Percentiles rank a stretch among this genome's conserved stretches.
Conservation (phyloP, 495 filamentous ascomycete genomes). For the Penicillium angulare region DNA sequence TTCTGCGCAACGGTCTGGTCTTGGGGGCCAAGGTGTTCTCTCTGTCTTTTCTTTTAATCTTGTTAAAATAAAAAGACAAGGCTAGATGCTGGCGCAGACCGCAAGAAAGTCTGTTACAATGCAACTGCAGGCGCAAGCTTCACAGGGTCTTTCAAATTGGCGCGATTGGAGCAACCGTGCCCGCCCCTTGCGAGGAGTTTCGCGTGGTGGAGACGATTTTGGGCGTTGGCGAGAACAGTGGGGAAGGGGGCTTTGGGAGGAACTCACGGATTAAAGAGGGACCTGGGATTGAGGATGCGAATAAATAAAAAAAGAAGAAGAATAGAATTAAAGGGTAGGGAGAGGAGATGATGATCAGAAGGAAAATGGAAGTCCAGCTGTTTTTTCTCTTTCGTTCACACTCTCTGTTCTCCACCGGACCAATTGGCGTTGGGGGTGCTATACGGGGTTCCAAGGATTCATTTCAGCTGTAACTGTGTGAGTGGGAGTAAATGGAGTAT, state of each 20-base stretch:
- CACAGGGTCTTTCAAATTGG: slow-evolving; percentile 11
- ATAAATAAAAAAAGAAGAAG: slow-evolving; percentile 1
- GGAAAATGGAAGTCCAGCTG: no score
- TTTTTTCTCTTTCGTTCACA: no score
- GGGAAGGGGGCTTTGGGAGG: slow-evolving; percentile 11
- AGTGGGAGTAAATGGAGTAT: no score
- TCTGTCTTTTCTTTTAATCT: no score
- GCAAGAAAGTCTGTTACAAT: not conserved
- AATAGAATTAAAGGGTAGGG: not conserved
- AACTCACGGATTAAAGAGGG: slow-evolving; percentile 11
- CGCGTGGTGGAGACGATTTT: slow-evolving; percentile 22
- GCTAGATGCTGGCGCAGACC: not conserved
- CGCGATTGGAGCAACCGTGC: slow-evolving; percentile 18
- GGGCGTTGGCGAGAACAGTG: slow-evolving; percentile 17
- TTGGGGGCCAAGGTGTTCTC: slow-evolving; percentile 13
- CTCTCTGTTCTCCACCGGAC: no score
- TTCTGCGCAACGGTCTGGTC: slow-evolving; percentile 2
- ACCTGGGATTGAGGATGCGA: not conserved
- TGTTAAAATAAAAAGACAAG: not conserved
- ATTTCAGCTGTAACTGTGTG: no score
- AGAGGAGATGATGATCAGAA: not conserved
- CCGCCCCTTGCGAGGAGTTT: slow-evolving; percentile 27
- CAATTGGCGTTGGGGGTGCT: no score
- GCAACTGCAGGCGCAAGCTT: slow-evolving; percentile 3
- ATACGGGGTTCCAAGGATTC: no score